Evolutionary conservation across 306 rosid genomes (phyloP), one percentile per base, ranked within the genome.

Genomic region (Lathyrus aphaca): DNA sequence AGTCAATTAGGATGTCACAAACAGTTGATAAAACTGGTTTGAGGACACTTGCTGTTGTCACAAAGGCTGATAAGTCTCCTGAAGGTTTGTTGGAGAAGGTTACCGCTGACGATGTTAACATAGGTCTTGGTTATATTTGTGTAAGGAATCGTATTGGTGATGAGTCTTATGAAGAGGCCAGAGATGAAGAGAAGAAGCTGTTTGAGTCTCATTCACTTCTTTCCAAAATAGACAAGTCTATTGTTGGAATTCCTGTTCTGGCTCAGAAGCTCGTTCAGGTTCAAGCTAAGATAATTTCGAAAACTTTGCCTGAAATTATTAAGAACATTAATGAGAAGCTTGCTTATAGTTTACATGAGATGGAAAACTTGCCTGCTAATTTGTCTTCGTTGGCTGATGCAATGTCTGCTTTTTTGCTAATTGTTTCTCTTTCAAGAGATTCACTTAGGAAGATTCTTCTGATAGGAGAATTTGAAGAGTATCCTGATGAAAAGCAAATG

Each of bases 21-120:
- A 6, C 45, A 10, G 93, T 87, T 4, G 90, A 87, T 23, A 82
- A 63, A 44, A 73, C 75, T 1, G 93, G 93, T 0, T 16, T 54
- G 50, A 82, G 93, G 18, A 87, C 90, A 0, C 55, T 88, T 4
- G 88, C 86, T 21, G 86, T 85, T 2, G 88, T 88, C 0, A 88
- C 94, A 0, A 88, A 88, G 5, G 77, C 77, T n/a, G 94, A 88
- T 5, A 79, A 50, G 46, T 81, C 87, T 21, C 94, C 90, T 0
- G 88, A 88, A 60, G 88, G 88, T 0, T 65, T 88, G 18, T 42
- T 81, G 0, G 90, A 88, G 64, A 88, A 88, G 51, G 85, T 85
- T 0, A 79, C 86, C 2, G 78, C 86, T 1, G 84, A 88, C 69
- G 90, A 85, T 63, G 88, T 85, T 0, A 85, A 81, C 38, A 85